Conservation (phyloP, 1,284 basidiomycete genomes). For the Schizophyllum amplum region DNA sequence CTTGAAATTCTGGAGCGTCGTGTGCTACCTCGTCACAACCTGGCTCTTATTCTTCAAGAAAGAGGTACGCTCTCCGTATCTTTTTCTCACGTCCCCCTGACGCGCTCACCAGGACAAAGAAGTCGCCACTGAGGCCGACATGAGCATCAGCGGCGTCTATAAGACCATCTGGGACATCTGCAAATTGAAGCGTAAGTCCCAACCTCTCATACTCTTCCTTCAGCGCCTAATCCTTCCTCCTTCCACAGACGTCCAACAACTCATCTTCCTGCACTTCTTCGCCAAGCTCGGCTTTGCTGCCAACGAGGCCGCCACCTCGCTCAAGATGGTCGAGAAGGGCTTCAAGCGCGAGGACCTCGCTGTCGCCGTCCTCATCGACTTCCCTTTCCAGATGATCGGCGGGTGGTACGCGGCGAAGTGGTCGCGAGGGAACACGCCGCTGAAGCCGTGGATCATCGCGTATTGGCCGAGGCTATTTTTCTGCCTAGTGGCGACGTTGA, state of each 20-base stretch:
- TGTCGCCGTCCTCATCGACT: constrained; percentile 92
- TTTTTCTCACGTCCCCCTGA: neutral
- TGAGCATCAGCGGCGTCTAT: constrained; percentile 90
- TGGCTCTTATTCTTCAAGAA: constrained; percentile 88
- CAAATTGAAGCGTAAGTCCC: constrained; percentile 72
- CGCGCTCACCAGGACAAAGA: too few relatives aligned
- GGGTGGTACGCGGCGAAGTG: constrained; percentile 96
- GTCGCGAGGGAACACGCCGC: constrained; percentile 69
- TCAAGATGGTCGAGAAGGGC: constrained; percentile 97
- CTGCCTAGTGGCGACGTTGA: constrained; percentile 64
- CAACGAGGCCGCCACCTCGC: constrained; percentile 86
- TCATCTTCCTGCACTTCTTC: constrained; percentile 84
- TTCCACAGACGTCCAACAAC: constrained; percentile 77
- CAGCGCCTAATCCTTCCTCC: neutral
- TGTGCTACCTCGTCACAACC: constrained; percentile 78
- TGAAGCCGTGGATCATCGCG: constrained; percentile 85
- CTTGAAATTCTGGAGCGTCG: constrained; percentile 78
- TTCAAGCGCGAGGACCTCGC: constrained; percentile 94
- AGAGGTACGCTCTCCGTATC: constrained; percentile 54
- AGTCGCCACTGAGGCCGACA: constrained; percentile 65
- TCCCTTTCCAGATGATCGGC: constrained; percentile 94
- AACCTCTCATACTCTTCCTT: neutral
- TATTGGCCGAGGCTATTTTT: constrained; percentile 86
- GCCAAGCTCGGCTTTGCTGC: constrained; percentile 96
- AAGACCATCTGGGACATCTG: constrained; percentile 93